Evolutionary conservation across 352 stramenopile species (phyloP), one percentile per base, ranked within the genome.

Genomic region (Pythium phragmitis): DNA sequence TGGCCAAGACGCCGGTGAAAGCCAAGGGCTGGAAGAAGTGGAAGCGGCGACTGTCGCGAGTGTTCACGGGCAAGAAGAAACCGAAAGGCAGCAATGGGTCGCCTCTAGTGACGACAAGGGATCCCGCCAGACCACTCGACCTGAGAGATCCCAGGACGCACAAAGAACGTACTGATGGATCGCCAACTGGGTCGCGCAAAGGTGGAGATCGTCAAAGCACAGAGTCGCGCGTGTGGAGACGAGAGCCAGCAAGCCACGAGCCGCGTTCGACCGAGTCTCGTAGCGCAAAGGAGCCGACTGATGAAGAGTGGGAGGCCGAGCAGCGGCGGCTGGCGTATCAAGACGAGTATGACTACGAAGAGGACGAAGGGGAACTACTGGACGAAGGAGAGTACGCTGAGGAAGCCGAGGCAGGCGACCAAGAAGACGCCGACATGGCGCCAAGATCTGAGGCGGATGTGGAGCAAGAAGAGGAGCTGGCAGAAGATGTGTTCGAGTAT

Each of bases 21-120:
- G 49, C 57, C 26, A 70, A 65, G 45, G 64, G 64, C 21, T 70
- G 64, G 64, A 65, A 66, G 36, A 70, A 70, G 37, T 70, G 64
- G 64, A 70, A 55, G 39, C 57, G 57, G 14, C 57, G 52, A 7
- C 23, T 70, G 16, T 70, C 64, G 0, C 42, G 39, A 1, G 64
- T 62, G 14, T 63, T 68, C 45, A 61, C 57, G n/a, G 53, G 53
- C 52, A 68, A 62, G 36, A 68, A 62, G 36, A 61, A 57, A 34
- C 12, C 7, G 2, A 58, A 58, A 9, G 46, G 21, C 1, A 41
- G n/a, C n/a, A 51, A 30, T 2, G 12, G 19, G 14, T 30, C 45
- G 3, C n/a, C n/a, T 9, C 34, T 13, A 9, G 2, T 13, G 34
- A 39, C 34, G 34, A 39, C 34, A 39, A 39, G 34, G 7, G 34